Evolutionary conservation across 225 moss, liverwort and hornwort genomes (phyloP).

Genomic region (Physcomitrium patens): DNA sequence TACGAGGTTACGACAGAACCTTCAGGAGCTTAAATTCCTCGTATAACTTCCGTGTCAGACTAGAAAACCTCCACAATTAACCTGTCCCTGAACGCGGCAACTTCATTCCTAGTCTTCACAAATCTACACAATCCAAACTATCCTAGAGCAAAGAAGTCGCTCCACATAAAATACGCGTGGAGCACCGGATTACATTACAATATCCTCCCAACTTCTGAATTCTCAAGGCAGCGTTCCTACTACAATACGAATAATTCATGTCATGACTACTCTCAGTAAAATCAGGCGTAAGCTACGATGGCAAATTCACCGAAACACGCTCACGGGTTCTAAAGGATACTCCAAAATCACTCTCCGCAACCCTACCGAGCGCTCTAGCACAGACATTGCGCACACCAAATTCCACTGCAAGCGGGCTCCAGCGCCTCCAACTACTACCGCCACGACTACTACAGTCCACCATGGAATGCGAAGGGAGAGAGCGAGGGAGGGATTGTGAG

Average conservation of each 20-base stretch:
- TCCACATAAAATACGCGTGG: background rate
- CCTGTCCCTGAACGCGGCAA: background rate
- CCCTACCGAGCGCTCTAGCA: conserved; percentile 5
- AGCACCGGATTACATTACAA: no score
- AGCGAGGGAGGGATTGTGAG: conserved; percentile 7
- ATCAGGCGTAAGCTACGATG: background rate
- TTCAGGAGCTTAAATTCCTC: conserved; percentile 26
- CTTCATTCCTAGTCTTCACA: background rate
- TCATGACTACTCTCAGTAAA: conserved; percentile 4
- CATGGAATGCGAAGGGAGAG: background rate
- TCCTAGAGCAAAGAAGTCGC: background rate
- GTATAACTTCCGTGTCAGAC: conserved; percentile 16
- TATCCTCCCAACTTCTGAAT: no score
- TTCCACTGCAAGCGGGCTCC: conserved; percentile 12
- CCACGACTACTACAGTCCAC: conserved; percentile 8
- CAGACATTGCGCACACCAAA: background rate
- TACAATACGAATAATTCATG: background rate
- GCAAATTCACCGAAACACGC: background rate
- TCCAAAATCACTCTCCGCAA: background rate
- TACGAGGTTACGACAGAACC: conserved; percentile 27
- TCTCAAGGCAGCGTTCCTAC: background rate
- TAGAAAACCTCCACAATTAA: background rate
- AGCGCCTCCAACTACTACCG: conserved; percentile 22
- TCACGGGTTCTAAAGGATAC: background rate
- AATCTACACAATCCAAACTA: no score